Percentiles rank a stretch among this genome's conserved stretches.
Evolutionary conservation across 1,139 yeast genomes (phyloP).

Genomic region (Pichia sp.): DNA sequence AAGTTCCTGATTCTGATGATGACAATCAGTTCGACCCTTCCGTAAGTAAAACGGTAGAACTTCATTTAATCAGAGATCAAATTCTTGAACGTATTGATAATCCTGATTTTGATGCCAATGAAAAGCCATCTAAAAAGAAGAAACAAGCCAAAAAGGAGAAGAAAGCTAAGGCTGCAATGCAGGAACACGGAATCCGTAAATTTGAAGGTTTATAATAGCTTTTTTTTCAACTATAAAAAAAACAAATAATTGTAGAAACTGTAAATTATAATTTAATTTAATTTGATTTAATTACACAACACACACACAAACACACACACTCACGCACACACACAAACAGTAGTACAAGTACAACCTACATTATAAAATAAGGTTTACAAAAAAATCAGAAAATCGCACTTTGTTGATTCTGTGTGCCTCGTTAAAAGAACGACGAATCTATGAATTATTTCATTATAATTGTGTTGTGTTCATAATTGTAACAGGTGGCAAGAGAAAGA

Average conservation of each 20-base stretch:
- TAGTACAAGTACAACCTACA: too few relatives aligned
- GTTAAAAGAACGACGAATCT: too few relatives aligned
- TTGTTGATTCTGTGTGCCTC: too few relatives aligned
- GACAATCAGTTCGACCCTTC: not conserved
- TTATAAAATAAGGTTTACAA: too few relatives aligned
- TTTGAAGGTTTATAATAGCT: conserved; percentile 53
- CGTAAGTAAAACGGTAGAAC: conserved; percentile 10
- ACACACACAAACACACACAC: too few relatives aligned
- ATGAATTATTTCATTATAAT: too few relatives aligned
- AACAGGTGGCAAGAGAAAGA: too few relatives aligned
- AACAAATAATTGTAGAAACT: too few relatives aligned
- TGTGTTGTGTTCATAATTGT: too few relatives aligned
- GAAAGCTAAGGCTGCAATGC: conserved; percentile 43
- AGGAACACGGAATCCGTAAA: conserved; percentile 60
- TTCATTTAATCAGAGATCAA: conserved; percentile 22
- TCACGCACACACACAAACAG: too few relatives aligned
- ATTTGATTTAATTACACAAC: too few relatives aligned
- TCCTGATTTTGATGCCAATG: conserved; percentile 19
- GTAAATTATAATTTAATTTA: not conserved
- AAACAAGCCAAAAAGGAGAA: conserved; percentile 34
- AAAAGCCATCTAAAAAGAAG: conserved; percentile 18
- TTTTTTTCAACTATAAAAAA: not conserved
- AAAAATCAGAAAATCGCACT: too few relatives aligned
- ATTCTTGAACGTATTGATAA: conserved; percentile 23
- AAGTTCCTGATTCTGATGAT: conserved; percentile 16